Conservation (phyloP, 768 basidiomycete species). For the Leccinellum luteum region DNA sequence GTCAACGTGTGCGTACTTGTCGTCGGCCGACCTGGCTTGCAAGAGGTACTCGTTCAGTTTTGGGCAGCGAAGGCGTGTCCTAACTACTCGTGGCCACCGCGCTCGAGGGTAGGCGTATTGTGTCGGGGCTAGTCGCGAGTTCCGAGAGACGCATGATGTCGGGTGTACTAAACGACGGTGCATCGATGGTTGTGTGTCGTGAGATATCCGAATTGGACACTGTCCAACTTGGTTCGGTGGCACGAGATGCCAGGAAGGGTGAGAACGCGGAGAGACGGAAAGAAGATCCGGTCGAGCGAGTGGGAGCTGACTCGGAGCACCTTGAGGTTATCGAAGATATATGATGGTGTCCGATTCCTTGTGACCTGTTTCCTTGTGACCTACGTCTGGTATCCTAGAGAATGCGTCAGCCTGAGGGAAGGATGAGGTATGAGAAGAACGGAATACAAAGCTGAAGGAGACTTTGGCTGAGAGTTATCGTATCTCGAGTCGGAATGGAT, state of each 20-base stretch:
- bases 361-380: slow-evolving; percentile 17
- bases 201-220: not conserved
- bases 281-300: slow-evolving; percentile 11
- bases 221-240: not conserved
- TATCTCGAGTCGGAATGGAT: too few relatives aligned
- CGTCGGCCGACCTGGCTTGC: slow-evolving; percentile 76
- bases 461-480: slow-evolving; percentile 27
- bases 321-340: slow-evolving; percentile 22
- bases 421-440: not conserved
- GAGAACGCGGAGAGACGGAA: slow-evolving; percentile 27
- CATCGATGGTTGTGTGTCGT: not conserved
- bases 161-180: slow-evolving; percentile 9
- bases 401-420: not conserved
- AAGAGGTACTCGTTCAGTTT: slow-evolving; percentile 81
- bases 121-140: slow-evolving; percentile 2
- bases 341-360: slow-evolving; percentile 21
- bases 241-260: slow-evolving; percentile 1
- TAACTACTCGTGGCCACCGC: slow-evolving; percentile 1
- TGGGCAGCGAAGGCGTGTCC: too few relatives aligned
- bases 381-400: slow-evolving; percentile 21
- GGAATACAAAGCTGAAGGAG: slow-evolving; percentile 26
- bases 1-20: slow-evolving; percentile 66
- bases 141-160: slow-evolving; percentile 18
- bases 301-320: slow-evolving; percentile 8
- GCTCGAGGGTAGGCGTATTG: slow-evolving; percentile 13